phyloP scores from a whole-genome alignment of 768 basidiomycete genomes.

The Sistotremastrum niveocremeum region DNA sequence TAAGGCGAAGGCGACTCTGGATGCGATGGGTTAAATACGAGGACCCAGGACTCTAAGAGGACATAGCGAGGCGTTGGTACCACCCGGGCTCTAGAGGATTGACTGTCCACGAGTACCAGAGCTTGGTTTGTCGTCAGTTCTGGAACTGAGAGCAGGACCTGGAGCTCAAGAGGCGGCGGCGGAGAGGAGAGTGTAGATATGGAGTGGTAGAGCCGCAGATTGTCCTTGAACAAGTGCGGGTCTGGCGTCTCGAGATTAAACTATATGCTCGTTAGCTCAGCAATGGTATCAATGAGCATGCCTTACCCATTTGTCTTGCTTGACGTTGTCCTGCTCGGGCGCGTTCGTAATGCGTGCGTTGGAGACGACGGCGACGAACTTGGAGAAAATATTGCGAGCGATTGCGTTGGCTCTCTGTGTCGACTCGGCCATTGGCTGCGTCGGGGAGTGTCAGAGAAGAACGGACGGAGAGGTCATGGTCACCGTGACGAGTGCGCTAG shows the following conservation, averaged over 20 bases:
- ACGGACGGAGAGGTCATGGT: no score
- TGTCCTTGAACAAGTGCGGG: conserved; percentile 50
- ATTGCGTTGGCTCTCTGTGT: conserved; percentile 72
- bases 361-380: conserved; percentile 64
- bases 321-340: conserved; percentile 24
- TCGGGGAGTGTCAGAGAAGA: no score
- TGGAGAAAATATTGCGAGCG: conserved; percentile 69
- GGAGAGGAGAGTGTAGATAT: conserved; percentile 29
- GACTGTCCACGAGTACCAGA: conserved; percentile 50
- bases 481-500: no score
- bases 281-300: not conserved
- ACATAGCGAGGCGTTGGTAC: conserved; percentile 58
- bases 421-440: not conserved
- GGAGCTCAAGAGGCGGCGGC: conserved; percentile 45
- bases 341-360: conserved; percentile 56
- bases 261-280: conserved; percentile 21
- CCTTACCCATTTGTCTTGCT: conserved; percentile 75
- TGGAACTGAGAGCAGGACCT: conserved; percentile 58
- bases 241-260: conserved; percentile 77
- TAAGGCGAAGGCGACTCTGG: conserved; percentile 7
- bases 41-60: conserved; percentile 58
- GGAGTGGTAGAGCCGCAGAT: conserved; percentile 46
- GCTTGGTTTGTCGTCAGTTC: conserved; percentile 58
- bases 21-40: conserved; percentile 26
- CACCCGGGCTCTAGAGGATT: conserved; percentile 46